These are phyloP conservation scores for Diaporthe longicolla DNA, from an alignment of 2,329 filamentous ascomycete genomes.

Conservation along the genomic window DNA sequence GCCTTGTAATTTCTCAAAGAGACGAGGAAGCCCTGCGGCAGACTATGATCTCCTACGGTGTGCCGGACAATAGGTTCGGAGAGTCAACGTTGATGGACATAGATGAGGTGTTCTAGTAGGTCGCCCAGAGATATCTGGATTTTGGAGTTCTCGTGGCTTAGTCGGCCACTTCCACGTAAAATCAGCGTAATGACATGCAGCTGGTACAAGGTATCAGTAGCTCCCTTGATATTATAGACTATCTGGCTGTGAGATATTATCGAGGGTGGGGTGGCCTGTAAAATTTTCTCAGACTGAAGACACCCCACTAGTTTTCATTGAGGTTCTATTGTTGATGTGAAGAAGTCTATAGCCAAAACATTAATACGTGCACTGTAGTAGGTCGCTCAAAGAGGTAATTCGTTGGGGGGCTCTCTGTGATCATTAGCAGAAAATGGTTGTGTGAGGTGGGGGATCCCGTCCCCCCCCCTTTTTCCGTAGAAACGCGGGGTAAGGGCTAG, in stretches of 20 bases:
- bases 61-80: not conserved
- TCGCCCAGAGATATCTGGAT: too few species aligned
- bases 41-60: not conserved
- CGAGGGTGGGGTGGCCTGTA: not conserved
- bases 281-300: too few species aligned
- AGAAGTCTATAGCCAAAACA: not conserved
- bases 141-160: not conserved
- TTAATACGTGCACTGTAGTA: not conserved
- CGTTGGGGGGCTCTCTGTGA: too few species aligned
- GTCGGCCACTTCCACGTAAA: not conserved
- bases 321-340: not conserved
- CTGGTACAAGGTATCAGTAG: not conserved
- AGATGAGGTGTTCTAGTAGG: not conserved
- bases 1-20: not conserved
- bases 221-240: not conserved
- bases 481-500: slow-evolving; percentile 10
- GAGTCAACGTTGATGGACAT: not conserved
- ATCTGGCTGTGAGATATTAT: not conserved
- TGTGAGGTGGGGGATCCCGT: not conserved
- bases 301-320: too few species aligned
- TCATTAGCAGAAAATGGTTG: not conserved
- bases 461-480: not conserved
- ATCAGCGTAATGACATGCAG: not conserved
- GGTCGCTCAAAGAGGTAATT: not conserved
- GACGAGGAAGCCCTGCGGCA: slow-evolving; percentile 13